A percentile compares a stretch with the other conserved stretches of the same genome.
Evolutionary conservation across 768 basidiomycete species (phyloP).

Genomic region (Naganishia randhawae): DNA sequence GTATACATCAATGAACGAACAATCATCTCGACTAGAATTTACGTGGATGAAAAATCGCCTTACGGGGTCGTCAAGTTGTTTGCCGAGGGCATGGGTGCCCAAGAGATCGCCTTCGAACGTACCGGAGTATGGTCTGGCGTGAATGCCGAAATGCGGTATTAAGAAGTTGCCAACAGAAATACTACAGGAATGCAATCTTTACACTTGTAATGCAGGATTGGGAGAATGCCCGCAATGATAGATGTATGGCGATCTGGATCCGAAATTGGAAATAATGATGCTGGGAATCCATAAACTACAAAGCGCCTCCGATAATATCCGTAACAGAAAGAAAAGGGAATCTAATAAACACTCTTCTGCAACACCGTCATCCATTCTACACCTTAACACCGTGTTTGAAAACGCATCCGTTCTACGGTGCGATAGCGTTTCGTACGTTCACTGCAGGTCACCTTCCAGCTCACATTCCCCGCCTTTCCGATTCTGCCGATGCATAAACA

Average conservation of each 20-base stretch:
- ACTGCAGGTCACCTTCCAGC: too few relatives aligned
- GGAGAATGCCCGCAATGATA: not conserved
- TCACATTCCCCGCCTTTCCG: constrained; percentile 3
- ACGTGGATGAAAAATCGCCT: constrained; percentile 4
- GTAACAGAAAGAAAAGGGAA: not conserved
- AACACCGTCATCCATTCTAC: not conserved
- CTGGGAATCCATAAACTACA: not conserved
- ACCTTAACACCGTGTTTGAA: not conserved
- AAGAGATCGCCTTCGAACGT: not conserved
- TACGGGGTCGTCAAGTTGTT: not conserved
- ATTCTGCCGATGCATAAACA: constrained; percentile 6
- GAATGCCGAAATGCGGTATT: constrained; percentile 21
- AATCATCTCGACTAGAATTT: constrained; percentile 23
- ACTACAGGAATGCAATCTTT: not conserved
- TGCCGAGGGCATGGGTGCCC: not conserved
- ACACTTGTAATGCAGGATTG: not conserved
- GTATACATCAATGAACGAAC: constrained; percentile 30
- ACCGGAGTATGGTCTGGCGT: constrained; percentile 14
- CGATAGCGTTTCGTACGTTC: not conserved
- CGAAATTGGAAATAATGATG: not conserved
- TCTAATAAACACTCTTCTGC: not conserved
- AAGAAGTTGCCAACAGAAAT: not conserved
- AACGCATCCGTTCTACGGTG: not conserved
- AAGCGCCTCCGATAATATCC: not conserved
- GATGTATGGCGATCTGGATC: not conserved